Evolutionary conservation across 371 early-diverging fungal species (phyloP), one percentile per base, ranked within the genome.

Genomic region (Saksenaea oblongispora): DNA sequence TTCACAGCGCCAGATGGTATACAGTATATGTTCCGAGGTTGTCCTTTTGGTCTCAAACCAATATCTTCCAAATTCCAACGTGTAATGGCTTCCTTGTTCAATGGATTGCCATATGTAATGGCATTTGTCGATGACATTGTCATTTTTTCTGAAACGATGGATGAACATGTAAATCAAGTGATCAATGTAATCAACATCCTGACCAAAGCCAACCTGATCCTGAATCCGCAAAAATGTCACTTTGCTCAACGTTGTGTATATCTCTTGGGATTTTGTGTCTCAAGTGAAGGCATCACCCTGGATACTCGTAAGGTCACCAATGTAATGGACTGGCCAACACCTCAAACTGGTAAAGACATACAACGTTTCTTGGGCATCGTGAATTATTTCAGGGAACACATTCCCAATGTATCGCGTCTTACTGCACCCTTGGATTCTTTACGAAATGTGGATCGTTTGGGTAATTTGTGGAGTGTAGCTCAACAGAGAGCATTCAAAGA

Each of bases 321-420:
- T 27, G 53, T 72, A 1, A 44, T 54, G 17, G 28, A 31, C 1
- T 68, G 69, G 61, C 65, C 64, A 0, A 22, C 13, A 0, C 63
- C 70, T 18, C 0, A 36, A 31, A 66, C 63, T 1, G 66, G 66
- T 14, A 63, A 69, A 18, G 59, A 70, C 27, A 58, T 72, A 0
- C 63, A 66, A 22, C 59, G 54, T n/a, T 74, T 72, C 34, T 11
- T 66, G n/a, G 74, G 72, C 7, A 37, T 65, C 22, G 56, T 71
- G 39, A 76, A 75, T 34, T 76, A 62, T 55, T 80, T 76, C 39
- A n/a, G 71, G 11, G 69, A 64, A 11, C 63, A 65, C 36, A 59
- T 74, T 5, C 67, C 72, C 0, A 51, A 66, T 0, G 41, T 65
- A 13, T 18, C 66, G 9, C 39, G 47, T 0, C 1, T 76, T 0